phyloP scores from a whole-genome alignment of 2,329 filamentous ascomycete genomes.

The Diaporthe ampelina region DNA sequence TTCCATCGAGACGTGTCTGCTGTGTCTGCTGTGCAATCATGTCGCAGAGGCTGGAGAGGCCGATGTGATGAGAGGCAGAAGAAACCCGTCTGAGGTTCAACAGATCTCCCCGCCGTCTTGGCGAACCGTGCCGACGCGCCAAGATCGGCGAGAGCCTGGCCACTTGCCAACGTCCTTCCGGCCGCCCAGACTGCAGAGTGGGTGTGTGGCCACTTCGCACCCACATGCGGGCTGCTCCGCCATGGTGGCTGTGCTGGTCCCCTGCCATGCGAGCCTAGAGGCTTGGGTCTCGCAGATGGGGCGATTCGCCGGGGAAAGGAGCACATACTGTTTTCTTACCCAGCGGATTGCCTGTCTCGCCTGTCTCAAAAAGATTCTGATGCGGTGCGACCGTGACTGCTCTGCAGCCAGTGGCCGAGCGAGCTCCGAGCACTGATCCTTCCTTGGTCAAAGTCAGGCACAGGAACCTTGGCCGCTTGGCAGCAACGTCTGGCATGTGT shows the following conservation, averaged over 20 bases:
- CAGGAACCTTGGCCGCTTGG: constrained; percentile 25
- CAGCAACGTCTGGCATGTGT: constrained; percentile 15
- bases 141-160: constrained; percentile 33
- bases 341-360: constrained; percentile 15
- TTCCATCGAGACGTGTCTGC: constrained; percentile 16
- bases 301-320: constrained; percentile 14
- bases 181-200: constrained; percentile 30
- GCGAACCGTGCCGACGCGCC: constrained; percentile 31
- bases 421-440: constrained; percentile 24
- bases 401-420: constrained; percentile 29
- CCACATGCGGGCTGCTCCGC: constrained; percentile 31
- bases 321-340: constrained; percentile 11
- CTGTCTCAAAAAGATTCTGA: constrained; percentile 32
- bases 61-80: constrained; percentile 16
- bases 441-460: constrained; percentile 30
- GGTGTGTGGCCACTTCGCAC: constrained; percentile 27
- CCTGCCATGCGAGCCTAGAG: constrained; percentile 29
- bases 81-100: constrained; percentile 13
- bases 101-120: constrained; percentile 33
- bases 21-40: constrained; percentile 17
- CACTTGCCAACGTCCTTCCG: constrained; percentile 30
- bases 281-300: constrained; percentile 28
- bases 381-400: constrained; percentile 30
- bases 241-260: constrained; percentile 30
- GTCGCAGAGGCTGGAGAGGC: constrained; percentile 13